Percentiles rank a stretch among this genome's conserved stretches.
Evolutionary conservation across 805 yeast species (phyloP).

Genomic region (Ogataea pini): DNA sequence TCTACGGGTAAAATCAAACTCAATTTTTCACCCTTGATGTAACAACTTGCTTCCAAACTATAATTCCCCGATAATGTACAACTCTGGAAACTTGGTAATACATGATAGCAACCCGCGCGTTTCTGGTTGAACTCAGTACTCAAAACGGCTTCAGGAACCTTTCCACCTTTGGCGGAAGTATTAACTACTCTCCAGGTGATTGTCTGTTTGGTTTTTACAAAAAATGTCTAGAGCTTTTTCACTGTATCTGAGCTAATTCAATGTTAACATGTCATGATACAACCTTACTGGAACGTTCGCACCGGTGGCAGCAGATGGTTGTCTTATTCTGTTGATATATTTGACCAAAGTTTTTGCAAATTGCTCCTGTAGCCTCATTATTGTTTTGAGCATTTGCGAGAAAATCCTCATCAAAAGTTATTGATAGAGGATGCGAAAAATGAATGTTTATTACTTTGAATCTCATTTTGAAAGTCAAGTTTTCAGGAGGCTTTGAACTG

Average conservation of each 20-base stretch:
- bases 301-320: conserved; percentile 1
- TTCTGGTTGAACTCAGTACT: conserved; percentile 4
- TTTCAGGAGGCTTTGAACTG: conserved; percentile 13
- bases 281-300: conserved; percentile 11
- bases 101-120: conserved; percentile 43
- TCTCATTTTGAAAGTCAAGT: conserved; percentile 2
- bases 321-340: conserved; percentile 4
- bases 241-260: conserved; percentile 16
- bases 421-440: conserved; percentile 36
- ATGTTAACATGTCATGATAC: conserved; percentile 33
- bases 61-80: conserved; percentile 64
- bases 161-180: background rate
- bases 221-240: conserved; percentile 15
- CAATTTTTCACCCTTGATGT: background rate
- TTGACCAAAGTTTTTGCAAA: conserved; percentile 12
- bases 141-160: conserved; percentile 4
- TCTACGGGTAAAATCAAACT: conserved; percentile 5
- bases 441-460: conserved; percentile 14
- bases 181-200: conserved; percentile 11
- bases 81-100: conserved; percentile 63
- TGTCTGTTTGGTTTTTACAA: conserved; percentile 3
- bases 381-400: conserved; percentile 28
- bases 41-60: conserved; percentile 26
- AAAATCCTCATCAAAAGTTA: conserved; percentile 35
- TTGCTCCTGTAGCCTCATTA: background rate